Evolutionary conservation across 2,329 filamentous ascomycete species (phyloP), one percentile per base, ranked within the genome.

Genomic region (Macroventuria anomochaeta): DNA sequence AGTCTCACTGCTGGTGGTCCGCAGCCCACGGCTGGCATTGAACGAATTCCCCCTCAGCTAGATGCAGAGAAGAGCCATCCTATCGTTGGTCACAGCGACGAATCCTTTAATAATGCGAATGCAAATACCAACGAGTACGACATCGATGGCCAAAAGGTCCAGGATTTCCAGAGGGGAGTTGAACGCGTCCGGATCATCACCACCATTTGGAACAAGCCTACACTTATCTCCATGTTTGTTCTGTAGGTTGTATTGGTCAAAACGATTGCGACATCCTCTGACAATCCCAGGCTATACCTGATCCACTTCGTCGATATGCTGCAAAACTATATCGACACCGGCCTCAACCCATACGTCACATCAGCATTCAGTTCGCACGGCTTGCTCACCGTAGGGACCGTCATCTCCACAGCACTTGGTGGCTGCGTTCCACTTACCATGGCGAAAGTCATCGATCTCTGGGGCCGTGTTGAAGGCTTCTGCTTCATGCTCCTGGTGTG

Each of bases 241-340:
- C 65, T 75, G 75, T 78, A 58, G 59, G 73, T 59, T 8, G 6
- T 8, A n/a, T 7, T 10, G 5, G 0, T 8, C 5, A 8, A 18
- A 21, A 5, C n/a, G 17, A 7, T 1, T 40, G 32, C 5, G 11
- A 32, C 21, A 2, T 12, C 15, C 28, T 10, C 4, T 40, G 23
- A 43, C 12, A 28, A 25, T 18, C 7, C 31, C 37, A 80, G 77
- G 29, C 73, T 82, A 34, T 81, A 77, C 57, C 55, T 81, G 2
- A 75, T 80, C 57, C 76, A 77, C 37, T 79, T 82, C 49, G 76
- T 79, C 60, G 81, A 83, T 38, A 80, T 76, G 23, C 64, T 81
- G 37, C 73, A 80, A 54, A 70, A 78, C 47, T 70, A 72, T 42
- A 74, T 77, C 38, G 75, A 77, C 31, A 64, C 69, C 37, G 74